Base-by-base conservation (phyloP, 345 rosid genomes). In the Isatis tinctoria region DNA sequence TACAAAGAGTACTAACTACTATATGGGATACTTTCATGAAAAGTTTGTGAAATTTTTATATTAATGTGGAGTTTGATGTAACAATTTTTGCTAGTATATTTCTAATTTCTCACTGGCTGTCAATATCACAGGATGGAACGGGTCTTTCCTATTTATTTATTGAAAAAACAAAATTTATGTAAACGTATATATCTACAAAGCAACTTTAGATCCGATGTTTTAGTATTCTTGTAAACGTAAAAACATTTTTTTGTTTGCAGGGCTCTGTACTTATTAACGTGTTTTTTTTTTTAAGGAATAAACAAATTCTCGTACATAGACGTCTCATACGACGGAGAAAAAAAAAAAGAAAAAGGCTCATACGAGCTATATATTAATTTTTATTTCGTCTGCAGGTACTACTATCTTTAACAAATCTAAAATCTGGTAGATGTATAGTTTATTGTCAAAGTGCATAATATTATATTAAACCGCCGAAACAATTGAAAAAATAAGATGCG, bases 401-500 rank as follows among this genome's bases (percentile, higher is more conserved):
- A 33, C 33, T 35, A 60, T 60, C 40, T 17, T 2, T 20, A 44
- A n/a, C n/a, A 64, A 10, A 22, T 5, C 57, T 52, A 20, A 57
- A 54, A 64, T 11, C n/a, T 33, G 40, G 77, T 74, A 74, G 51
- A 33, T 65, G 41, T 26, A 58, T 74, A 12, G 5, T 43, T 36
- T 73, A 65, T 53, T 2, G n/a, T 45, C 18, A 40, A 63, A 63
- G 64, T 4, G n/a, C 60, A 65, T 66, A 18, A 4, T 47, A 47
- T 10, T 66, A 58, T 67, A 48, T 37, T 36, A 74, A 48, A 67
- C 52, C 11, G 68, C 61, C 53, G 45, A 45, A 74, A 45, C 35
- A 26, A 40, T 39, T 51, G 8, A 1, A 49, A 32, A 44, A 60
- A 39, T n/a, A 4, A 6, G 8, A 39, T 33, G 35, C 24, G 4